phyloP scores from a whole-genome alignment of 805 yeast species.

The Ogataea corticis region DNA sequence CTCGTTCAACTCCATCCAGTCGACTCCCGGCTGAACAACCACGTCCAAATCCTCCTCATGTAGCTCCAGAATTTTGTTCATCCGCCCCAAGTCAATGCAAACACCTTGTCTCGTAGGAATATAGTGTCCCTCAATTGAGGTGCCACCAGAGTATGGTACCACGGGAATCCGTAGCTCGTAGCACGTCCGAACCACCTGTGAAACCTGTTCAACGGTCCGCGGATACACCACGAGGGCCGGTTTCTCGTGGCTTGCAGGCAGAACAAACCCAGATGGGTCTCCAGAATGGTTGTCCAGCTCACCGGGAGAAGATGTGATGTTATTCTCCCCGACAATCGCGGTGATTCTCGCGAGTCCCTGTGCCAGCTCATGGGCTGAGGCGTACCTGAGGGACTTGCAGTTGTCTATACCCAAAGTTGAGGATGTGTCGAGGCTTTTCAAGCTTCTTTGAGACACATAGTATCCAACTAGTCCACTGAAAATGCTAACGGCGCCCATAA shows the following conservation, averaged over 20 bases:
- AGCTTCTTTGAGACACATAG: neutral
- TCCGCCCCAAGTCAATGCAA: constrained; percentile 57
- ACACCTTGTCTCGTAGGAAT: constrained; percentile 67
- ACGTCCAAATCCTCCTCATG: constrained; percentile 69
- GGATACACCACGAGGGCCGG: constrained; percentile 60
- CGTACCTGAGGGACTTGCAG: constrained; percentile 54
- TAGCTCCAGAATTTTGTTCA: constrained; percentile 58
- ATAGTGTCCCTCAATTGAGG: constrained; percentile 79
- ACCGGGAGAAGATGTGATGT: constrained; percentile 42
- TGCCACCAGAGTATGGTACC: constrained; percentile 74
- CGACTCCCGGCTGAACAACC: constrained; percentile 77
- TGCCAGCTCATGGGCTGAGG: constrained; percentile 44
- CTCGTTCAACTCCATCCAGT: constrained; percentile 70
- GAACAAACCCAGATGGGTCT: constrained; percentile 35
- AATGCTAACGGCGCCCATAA: neutral
- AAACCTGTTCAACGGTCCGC: constrained; percentile 62
- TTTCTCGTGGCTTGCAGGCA: constrained; percentile 28
- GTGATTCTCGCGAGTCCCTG: constrained; percentile 55
- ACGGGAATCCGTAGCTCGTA: constrained; percentile 64
- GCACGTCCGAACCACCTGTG: constrained; percentile 61
- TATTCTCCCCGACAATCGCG: constrained; percentile 52
- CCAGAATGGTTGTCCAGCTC: constrained; percentile 34
- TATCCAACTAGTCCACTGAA: constrained; percentile 5
- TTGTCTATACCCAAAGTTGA: constrained; percentile 36
- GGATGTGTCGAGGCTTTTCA: neutral